These are phyloP conservation scores for Beauveria caledonica DNA, from an alignment of 2,329 filamentous ascomycete species.

Conservation along the genomic window DNA sequence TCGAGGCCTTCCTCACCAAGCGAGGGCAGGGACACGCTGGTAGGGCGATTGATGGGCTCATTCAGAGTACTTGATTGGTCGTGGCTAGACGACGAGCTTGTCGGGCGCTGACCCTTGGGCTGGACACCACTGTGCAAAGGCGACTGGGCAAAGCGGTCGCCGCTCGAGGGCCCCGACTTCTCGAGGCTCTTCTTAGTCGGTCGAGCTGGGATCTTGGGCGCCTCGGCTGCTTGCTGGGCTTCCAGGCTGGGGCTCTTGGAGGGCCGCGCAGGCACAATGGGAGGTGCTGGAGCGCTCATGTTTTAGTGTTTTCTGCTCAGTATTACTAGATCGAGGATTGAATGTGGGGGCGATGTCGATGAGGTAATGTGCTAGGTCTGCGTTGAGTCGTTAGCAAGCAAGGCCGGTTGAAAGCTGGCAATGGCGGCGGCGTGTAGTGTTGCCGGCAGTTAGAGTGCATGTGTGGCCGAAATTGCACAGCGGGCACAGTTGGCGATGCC, in stretches of 20 bases:
- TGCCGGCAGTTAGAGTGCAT: not conserved
- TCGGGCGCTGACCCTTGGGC: slow-evolving; percentile 33
- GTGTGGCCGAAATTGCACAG: not conserved
- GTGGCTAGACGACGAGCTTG: slow-evolving; percentile 27
- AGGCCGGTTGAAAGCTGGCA: not conserved
- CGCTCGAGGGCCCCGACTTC: slow-evolving; percentile 68
- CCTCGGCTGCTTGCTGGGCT: slow-evolving; percentile 20
- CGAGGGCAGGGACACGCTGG: slow-evolving; percentile 74
- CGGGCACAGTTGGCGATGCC: not conserved
- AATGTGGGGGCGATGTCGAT: not conserved
- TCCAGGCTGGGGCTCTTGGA: slow-evolving; percentile 41
- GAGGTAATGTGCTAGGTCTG: not conserved
- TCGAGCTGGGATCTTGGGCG: slow-evolving; percentile 62
- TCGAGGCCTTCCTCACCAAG: slow-evolving; percentile 86
- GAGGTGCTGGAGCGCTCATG: slow-evolving; percentile 45
- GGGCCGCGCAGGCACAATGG: slow-evolving; percentile 50
- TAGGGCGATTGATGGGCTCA: slow-evolving; percentile 50
- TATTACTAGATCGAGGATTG: not conserved
- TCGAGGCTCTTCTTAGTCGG: slow-evolving; percentile 62
- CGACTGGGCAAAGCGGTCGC: slow-evolving; percentile 74
- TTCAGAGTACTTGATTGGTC: slow-evolving; percentile 25
- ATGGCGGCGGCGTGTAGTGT: too few species aligned
- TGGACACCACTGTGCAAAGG: slow-evolving; percentile 69
- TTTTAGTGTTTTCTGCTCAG: slow-evolving; percentile 8
- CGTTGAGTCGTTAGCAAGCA: not conserved